Evolutionary conservation across 179 eudicot genomes (phyloP).

Genomic region (Actinidia chinensis): DNA sequence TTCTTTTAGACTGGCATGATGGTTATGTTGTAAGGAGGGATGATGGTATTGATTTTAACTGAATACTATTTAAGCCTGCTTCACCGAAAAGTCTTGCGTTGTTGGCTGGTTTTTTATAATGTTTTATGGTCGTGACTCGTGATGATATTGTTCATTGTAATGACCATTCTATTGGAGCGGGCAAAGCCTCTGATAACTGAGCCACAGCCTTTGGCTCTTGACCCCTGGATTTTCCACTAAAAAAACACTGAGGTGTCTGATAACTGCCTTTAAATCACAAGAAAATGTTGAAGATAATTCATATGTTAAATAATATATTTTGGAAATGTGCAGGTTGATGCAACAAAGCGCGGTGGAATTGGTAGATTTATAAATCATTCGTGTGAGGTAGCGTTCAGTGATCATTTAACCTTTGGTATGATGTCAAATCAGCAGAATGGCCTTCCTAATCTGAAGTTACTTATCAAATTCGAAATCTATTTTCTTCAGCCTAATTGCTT

Average conservation of each 20-base stretch:
- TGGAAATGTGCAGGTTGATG: conserved; percentile 75
- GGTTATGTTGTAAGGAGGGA: conserved; percentile 76
- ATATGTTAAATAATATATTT: not conserved
- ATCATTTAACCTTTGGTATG: not conserved
- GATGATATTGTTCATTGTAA: not conserved
- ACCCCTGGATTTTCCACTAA: not conserved
- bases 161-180: not conserved
- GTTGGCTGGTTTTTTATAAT: not conserved
- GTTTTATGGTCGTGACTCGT: not conserved
- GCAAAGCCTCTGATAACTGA: not conserved
- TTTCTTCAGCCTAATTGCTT: conserved; percentile 87
- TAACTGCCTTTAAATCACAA: not conserved
- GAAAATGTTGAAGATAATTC: not conserved
- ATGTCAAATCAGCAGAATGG: not conserved
- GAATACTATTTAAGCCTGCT: not conserved
- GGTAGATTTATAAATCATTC: conserved; percentile 99
- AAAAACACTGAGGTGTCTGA: not conserved
- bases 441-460: conserved; percentile 1
- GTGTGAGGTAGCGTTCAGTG: conserved; percentile 73
- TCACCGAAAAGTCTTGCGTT: not conserved
- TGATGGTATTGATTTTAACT: no score
- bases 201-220: conserved; percentile 4
- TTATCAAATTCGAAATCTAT: not conserved
- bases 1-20: conserved; percentile 94
- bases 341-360: conserved; percentile 97